Evolutionary conservation across 2,329 filamentous ascomycete genomes (phyloP).

Genomic region (Clonostachys rosea): DNA sequence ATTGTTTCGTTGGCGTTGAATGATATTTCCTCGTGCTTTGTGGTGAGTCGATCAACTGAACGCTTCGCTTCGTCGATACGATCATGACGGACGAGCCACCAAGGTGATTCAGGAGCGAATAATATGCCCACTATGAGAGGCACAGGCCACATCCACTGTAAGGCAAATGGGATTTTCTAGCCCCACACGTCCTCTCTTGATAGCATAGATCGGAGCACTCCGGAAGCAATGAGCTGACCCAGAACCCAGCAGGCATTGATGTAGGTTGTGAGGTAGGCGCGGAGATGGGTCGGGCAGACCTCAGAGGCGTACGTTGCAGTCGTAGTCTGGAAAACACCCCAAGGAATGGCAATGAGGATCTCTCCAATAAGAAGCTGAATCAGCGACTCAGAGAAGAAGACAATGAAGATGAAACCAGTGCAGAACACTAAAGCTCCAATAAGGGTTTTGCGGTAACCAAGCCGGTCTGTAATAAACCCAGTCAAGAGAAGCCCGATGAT

Average conservation of each 20-base stretch:
- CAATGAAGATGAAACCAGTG: constrained; percentile 39
- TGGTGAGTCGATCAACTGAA: constrained; percentile 31
- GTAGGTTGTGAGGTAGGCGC: constrained; percentile 39
- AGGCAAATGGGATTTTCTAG: constrained; percentile 35
- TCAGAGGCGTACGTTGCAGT: constrained; percentile 44
- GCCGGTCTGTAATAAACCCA: constrained; percentile 39
- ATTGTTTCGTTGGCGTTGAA: constrained; percentile 36
- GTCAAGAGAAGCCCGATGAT: constrained; percentile 45
- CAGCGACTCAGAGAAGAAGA: constrained; percentile 38
- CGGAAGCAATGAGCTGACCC: constrained; percentile 32
- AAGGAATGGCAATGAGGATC: constrained; percentile 40
- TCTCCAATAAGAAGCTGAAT: constrained; percentile 36
- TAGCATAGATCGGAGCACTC: constrained; percentile 29
- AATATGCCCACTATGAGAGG: constrained; percentile 26
- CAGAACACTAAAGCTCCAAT: constrained; percentile 31
- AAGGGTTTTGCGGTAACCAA: constrained; percentile 41
- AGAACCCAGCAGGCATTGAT: constrained; percentile 21
- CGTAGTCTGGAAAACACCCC: constrained; percentile 40
- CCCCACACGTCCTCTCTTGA: constrained; percentile 26
- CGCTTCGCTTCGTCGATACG: constrained; percentile 25
- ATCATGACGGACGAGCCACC: constrained; percentile 33
- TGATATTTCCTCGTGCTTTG: constrained; percentile 21
- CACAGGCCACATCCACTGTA: constrained; percentile 36
- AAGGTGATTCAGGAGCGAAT: constrained; percentile 36
- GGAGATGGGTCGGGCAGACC: constrained; percentile 35